A percentile compares a stretch with the other conserved stretches of the same genome.
Conservation (phyloP, 73 alveolate genomes). For the Uronychia setigera region DNA sequence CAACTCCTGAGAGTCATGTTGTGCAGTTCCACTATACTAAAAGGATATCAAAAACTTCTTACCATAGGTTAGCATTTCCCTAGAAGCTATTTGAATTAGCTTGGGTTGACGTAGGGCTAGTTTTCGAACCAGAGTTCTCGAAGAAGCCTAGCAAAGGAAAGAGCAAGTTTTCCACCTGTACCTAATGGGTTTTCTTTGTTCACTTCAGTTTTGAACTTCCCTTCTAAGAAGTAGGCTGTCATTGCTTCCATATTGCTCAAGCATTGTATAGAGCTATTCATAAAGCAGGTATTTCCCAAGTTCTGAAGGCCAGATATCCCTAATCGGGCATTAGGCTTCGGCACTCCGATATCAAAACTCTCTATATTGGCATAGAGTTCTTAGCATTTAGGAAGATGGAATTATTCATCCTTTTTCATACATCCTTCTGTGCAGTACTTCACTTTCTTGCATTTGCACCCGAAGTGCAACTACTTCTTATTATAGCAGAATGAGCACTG, state of each 20-base stretch:
- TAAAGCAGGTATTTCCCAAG: conserved; percentile 99
- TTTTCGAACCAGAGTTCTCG: conserved; percentile 87
- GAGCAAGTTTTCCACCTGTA: conserved; percentile 87
- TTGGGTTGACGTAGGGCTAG: conserved; percentile 74
- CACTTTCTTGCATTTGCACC: conserved; percentile 72
- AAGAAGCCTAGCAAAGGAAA: conserved; percentile 78
- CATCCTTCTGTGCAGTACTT: conserved; percentile 74
- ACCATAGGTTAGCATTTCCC: conserved; percentile 83
- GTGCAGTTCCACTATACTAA: conserved; percentile 31
- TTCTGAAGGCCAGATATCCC: conserved; percentile 94
- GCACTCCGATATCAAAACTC: background rate
- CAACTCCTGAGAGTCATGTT: conserved; percentile 96
- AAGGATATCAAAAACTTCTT: conserved; percentile 52
- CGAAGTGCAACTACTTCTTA: conserved; percentile 24
- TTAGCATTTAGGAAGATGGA: conserved; percentile 70
- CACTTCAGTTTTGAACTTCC: conserved; percentile 75
- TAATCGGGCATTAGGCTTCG: conserved; percentile 31
- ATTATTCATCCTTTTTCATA: conserved; percentile 63
- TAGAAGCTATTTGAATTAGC: conserved; percentile 69
- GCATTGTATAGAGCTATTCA: conserved; percentile 97
- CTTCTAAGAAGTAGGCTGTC: conserved; percentile 79
- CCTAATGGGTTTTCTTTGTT: conserved; percentile 93
- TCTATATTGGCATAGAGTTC: conserved; percentile 14
- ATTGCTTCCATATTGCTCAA: conserved; percentile 82
- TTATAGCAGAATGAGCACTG: conserved; percentile 72